These are phyloP conservation scores for Yarrowia osloensis DNA, from an alignment of 805 yeast genomes.

Conservation along the genomic window DNA sequence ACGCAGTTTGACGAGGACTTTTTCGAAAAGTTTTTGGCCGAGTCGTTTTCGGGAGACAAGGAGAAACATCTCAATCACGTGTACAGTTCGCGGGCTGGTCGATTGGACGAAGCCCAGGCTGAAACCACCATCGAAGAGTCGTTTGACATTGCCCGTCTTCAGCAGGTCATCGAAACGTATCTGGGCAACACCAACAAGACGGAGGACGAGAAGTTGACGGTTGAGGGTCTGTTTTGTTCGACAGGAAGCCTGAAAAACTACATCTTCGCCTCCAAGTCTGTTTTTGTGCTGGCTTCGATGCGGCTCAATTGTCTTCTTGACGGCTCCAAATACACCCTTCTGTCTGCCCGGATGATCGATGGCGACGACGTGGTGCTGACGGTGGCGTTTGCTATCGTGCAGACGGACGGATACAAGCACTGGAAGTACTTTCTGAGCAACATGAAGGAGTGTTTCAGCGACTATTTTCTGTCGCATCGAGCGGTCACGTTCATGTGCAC, in stretches of 20 bases:
- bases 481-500: slow-evolving; percentile 25
- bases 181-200: slow-evolving; percentile 10
- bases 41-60: slow-evolving; percentile 14
- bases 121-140: slow-evolving; percentile 21
- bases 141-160: background rate
- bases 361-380: slow-evolving; percentile 22
- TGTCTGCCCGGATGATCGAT: slow-evolving; percentile 17
- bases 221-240: slow-evolving; percentile 16
- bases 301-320: slow-evolving; percentile 11
- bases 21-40: slow-evolving; percentile 18
- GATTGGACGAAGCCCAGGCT: background rate
- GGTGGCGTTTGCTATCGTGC: slow-evolving; percentile 15
- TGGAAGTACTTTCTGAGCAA: slow-evolving; percentile 21
- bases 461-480: slow-evolving; percentile 2
- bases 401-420: slow-evolving; percentile 27
- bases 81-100: background rate
- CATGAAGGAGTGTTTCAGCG: slow-evolving; percentile 25
- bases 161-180: slow-evolving; percentile 14
- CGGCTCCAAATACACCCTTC: slow-evolving; percentile 15
- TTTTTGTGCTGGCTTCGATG: slow-evolving; percentile 20
- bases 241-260: slow-evolving; percentile 19
- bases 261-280: slow-evolving; percentile 18
- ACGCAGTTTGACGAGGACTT: slow-evolving; percentile 27
- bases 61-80: slow-evolving; percentile 22
- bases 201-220: slow-evolving; percentile 15